Conservation (phyloP, 495 filamentous ascomycete genomes). For the Podospora fimiseda region DNA sequence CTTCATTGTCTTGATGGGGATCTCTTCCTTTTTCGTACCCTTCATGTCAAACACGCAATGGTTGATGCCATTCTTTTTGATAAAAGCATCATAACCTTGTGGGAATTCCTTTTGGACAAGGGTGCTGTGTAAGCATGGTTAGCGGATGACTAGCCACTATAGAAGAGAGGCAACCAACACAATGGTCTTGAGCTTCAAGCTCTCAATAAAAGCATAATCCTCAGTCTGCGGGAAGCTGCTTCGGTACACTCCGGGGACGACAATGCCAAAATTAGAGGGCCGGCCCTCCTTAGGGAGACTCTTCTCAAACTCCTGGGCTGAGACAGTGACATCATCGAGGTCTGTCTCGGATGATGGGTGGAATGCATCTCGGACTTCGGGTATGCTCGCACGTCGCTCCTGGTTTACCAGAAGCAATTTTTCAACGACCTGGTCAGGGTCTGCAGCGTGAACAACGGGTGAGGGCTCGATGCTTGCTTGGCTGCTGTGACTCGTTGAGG, state of each 20-base stretch:
- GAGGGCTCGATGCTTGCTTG: slow-evolving; percentile 18
- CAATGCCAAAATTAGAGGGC: slow-evolving; percentile 61
- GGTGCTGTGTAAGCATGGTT: slow-evolving; percentile 46
- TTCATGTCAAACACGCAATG: slow-evolving; percentile 65
- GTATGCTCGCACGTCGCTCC: not conserved
- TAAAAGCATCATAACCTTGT: slow-evolving; percentile 52
- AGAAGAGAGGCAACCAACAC: slow-evolving; percentile 46
- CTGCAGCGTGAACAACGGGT: slow-evolving; percentile 5
- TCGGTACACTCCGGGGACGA: slow-evolving; percentile 65
- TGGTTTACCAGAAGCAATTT: not conserved
- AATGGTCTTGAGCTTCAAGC: slow-evolving; percentile 63
- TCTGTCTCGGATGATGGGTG: slow-evolving; percentile 3
- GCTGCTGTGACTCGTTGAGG: slow-evolving; percentile 11
- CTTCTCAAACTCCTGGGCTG: slow-evolving; percentile 1
- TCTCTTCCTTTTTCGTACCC: slow-evolving; percentile 66
- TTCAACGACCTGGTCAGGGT: slow-evolving; percentile 1
- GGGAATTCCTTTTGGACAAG: slow-evolving; percentile 62
- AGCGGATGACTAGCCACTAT: slow-evolving; percentile 1
- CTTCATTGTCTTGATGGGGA: slow-evolving; percentile 56
- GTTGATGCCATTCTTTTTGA: slow-evolving; percentile 54
- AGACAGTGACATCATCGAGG: not conserved
- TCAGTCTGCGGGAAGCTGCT: slow-evolving; percentile 62
- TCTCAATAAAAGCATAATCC: slow-evolving; percentile 58
- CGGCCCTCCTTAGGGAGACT: slow-evolving; percentile 23
- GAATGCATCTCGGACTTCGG: slow-evolving; percentile 9